Percentiles rank a stretch among this genome's conserved stretches.
Evolutionary conservation across 257 asterid species (phyloP).

Genomic region (Craterostigma plantagineum): DNA sequence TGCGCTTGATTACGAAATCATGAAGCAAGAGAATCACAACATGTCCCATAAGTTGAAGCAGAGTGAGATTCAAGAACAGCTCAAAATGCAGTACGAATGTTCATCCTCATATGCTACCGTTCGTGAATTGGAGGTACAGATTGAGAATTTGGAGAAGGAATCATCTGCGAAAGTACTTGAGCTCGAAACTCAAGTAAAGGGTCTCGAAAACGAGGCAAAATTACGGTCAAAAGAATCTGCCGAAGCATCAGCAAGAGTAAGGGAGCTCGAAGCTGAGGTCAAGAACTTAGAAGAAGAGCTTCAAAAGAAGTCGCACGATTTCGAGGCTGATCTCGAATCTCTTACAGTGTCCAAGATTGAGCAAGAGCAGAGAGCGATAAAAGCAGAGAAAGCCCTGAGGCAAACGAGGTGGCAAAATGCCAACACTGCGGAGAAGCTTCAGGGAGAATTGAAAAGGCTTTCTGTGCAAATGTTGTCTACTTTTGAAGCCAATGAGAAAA

Average conservation of each 20-base stretch:
- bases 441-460: conserved; percentile 69
- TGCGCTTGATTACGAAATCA: conserved; percentile 85
- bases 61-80: conserved; percentile 66
- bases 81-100: conserved; percentile 71
- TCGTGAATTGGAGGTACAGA: conserved; percentile 50
- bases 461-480: conserved; percentile 67
- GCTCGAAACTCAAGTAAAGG: too few relatives aligned
- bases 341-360: conserved; percentile 57
- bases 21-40: conserved; percentile 83
- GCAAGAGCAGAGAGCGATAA: conserved; percentile 87
- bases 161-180: too few relatives aligned
- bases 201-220: conserved; percentile 42
- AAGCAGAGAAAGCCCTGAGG: conserved; percentile 80
- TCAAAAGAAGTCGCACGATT: conserved; percentile 51
- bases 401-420: conserved; percentile 65
- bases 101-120: conserved; percentile 29
- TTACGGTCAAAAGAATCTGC: conserved; percentile 22
- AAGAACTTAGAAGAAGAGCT: conserved; percentile 59
- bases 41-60: conserved; percentile 56
- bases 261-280: conserved; percentile 34
- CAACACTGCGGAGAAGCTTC: conserved; percentile 68
- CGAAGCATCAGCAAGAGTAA: conserved; percentile 16
- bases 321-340: conserved; percentile 58
- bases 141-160: conserved; percentile 17
- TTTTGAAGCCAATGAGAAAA: conserved; percentile 72